phyloP scores from a whole-genome alignment of 495 filamentous ascomycete species.

The Thozetella sp. region DNA sequence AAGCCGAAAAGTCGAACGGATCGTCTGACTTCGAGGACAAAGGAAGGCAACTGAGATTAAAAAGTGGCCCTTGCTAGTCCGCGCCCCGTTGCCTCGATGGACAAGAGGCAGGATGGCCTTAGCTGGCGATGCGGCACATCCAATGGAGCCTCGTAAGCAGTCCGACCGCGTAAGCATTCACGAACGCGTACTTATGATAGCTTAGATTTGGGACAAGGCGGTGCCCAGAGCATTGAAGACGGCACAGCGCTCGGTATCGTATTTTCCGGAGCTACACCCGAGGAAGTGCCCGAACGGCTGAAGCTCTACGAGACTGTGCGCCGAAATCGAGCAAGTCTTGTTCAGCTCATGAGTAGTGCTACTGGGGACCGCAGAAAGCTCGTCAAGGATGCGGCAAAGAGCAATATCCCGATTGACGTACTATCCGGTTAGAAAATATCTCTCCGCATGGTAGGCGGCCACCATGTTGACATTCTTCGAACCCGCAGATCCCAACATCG shows the following conservation, averaged over 20 bases:
- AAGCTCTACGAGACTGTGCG: constrained; percentile 49
- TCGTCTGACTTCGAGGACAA: background rate
- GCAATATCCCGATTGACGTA: no score
- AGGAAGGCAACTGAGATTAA: constrained; percentile 31
- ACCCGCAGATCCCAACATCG: no score
- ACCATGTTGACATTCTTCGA: no score
- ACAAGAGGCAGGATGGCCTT: constrained; percentile 27
- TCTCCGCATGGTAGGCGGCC: no score
- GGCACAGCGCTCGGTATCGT: constrained; percentile 27
- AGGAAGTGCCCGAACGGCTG: constrained; percentile 40
- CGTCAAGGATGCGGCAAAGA: no score
- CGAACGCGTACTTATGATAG: background rate
- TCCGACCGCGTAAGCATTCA: background rate
- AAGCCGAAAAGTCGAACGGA: background rate
- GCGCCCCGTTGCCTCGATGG: constrained; percentile 22
- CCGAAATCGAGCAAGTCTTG: constrained; percentile 45
- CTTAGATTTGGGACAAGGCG: constrained; percentile 39
- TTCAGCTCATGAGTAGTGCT: constrained; percentile 36
- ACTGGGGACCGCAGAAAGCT: no score
- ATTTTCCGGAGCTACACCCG: constrained; percentile 11
- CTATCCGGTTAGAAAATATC: no score
- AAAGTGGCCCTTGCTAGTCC: constrained; percentile 36
- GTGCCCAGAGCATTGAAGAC: constrained; percentile 40
- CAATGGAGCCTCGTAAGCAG: constrained; percentile 35
- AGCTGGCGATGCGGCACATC: constrained; percentile 44